Evolutionary conservation across 2,329 filamentous ascomycete species (phyloP).

Genomic region (Microdochium nivale): DNA sequence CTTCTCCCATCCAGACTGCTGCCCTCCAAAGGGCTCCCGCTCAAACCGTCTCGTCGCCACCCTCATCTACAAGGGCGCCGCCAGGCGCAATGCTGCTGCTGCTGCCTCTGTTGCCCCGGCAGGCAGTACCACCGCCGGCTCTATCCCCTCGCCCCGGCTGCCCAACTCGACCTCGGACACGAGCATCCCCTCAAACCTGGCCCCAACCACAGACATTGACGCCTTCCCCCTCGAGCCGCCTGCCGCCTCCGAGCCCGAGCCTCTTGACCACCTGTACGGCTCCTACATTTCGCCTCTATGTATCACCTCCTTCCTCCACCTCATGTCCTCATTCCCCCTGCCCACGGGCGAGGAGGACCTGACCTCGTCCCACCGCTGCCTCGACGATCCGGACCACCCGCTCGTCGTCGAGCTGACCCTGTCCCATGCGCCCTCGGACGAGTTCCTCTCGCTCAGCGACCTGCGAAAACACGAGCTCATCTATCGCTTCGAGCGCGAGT

Average conservation of each 20-base stretch:
- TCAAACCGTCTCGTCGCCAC: slow-evolving; percentile 51
- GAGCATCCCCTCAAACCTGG: slow-evolving; percentile 44
- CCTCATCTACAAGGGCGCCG: slow-evolving; percentile 49
- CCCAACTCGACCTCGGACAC: slow-evolving; percentile 25
- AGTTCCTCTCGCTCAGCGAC: slow-evolving; percentile 59
- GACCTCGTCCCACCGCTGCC: slow-evolving; percentile 54
- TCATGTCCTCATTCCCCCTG: slow-evolving; percentile 55
- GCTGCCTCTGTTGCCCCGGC: slow-evolving; percentile 4
- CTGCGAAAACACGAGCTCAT: slow-evolving; percentile 74
- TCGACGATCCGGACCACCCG: slow-evolving; percentile 52
- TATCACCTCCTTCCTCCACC: slow-evolving; percentile 56
- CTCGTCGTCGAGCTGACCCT: slow-evolving; percentile 59
- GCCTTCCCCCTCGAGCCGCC: slow-evolving; percentile 52
- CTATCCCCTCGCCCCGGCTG: slow-evolving; percentile 19
- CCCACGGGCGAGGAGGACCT: slow-evolving; percentile 41
- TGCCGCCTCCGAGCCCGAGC: slow-evolving; percentile 41
- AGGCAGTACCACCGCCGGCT: slow-evolving; percentile 16
- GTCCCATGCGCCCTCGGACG: slow-evolving; percentile 48
- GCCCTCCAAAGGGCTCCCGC: slow-evolving; percentile 36
- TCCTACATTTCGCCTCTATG: slow-evolving; percentile 58
- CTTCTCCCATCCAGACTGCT: slow-evolving; percentile 56
- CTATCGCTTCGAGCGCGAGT: slow-evolving; percentile 77
- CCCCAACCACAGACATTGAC: slow-evolving; percentile 49
- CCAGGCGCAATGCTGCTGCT: slow-evolving; percentile 4
- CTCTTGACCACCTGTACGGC: slow-evolving; percentile 57